Evolutionary conservation across 768 basidiomycete genomes (phyloP), one percentile per base, ranked within the genome.

Genomic region (Boletus reticuloceps): DNA sequence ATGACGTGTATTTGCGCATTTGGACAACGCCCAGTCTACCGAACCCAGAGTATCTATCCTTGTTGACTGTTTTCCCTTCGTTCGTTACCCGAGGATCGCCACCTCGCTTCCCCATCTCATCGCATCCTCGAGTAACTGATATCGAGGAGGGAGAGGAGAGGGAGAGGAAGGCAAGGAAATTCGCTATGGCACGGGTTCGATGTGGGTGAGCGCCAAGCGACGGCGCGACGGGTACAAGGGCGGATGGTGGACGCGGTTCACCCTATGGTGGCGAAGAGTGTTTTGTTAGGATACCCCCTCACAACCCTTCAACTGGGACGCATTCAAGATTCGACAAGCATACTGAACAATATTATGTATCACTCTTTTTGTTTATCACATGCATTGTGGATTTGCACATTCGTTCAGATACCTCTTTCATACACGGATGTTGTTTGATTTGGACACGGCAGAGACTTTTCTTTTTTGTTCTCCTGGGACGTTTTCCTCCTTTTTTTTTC

Each of bases 11-110:
- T 61, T 71, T 90, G 69, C 84, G 92, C 51, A 80, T 82, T 40
- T 96, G 94, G 94, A 86, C 83, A 0, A 83, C 85, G 6, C 90
- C 93, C 19, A 84, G 93, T 69, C 77, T 96, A 7, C 60, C 82
- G 39, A 89, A 95, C 68, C 82, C 84, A 38, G 94, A 96, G 71
- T 78, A 81, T 64, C 66, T 85, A 19, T 76, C 79, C 47, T 78
- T 96, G 32, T 73, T 93, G 53, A 79, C 79, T 42, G 67, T 91
- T 25, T 94, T 94, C 71, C 94, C 93, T 14, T 66, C 84, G 0
- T 92, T 91, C 67, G 80, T 94, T 53, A 80, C 88, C 14, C 77
- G 83, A 47, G 79, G 82, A 54, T 65, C 84, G n/a, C 68, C 89
- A 42, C 89, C 89, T 27, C 85, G 91, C 39, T 94, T 95, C 72